A percentile compares a stretch with the other conserved stretches of the same genome.
phyloP scores from a whole-genome alignment of 108 stramenopile species.

The Epithemia pelagica region DNA sequence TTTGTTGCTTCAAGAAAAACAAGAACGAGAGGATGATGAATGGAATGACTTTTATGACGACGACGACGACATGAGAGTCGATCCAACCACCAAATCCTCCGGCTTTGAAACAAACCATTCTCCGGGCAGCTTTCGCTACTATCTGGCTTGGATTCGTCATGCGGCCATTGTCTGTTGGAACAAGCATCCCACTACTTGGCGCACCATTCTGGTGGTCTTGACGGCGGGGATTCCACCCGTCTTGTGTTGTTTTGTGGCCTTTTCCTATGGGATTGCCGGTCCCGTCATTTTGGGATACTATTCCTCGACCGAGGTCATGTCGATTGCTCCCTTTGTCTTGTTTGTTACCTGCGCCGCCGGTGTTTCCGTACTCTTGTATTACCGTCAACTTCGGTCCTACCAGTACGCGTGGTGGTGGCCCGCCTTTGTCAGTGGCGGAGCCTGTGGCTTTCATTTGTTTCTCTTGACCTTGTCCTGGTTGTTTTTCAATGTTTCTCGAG shows the following conservation, averaged over 20 bases:
- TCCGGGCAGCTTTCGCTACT: too few relatives aligned
- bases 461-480: constrained; percentile 4
- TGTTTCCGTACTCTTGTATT: not conserved
- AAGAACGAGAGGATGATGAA: not conserved
- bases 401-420: constrained; percentile 8
- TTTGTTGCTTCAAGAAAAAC: not conserved
- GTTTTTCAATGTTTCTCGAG: not conserved
- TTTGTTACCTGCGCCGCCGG: constrained; percentile 6
- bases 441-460: constrained; percentile 1
- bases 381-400: constrained; percentile 5
- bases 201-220: not conserved
- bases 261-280: constrained; percentile 5
- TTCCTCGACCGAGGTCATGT: not conserved
- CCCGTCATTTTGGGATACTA: constrained; percentile 1
- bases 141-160: not conserved
- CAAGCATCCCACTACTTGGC: not conserved
- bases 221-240: constrained; percentile 3
- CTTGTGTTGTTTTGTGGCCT: not conserved
- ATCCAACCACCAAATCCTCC: not conserved
- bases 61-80: not conserved
- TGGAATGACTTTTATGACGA: not conserved
- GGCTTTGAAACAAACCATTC: too few relatives aligned
- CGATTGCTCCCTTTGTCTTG: constrained; percentile 2
- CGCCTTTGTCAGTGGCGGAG: not conserved
- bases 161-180: too few relatives aligned